Base-by-base conservation (phyloP, 306 rosid genomes). In the Trifolium subterraneum region DNA sequence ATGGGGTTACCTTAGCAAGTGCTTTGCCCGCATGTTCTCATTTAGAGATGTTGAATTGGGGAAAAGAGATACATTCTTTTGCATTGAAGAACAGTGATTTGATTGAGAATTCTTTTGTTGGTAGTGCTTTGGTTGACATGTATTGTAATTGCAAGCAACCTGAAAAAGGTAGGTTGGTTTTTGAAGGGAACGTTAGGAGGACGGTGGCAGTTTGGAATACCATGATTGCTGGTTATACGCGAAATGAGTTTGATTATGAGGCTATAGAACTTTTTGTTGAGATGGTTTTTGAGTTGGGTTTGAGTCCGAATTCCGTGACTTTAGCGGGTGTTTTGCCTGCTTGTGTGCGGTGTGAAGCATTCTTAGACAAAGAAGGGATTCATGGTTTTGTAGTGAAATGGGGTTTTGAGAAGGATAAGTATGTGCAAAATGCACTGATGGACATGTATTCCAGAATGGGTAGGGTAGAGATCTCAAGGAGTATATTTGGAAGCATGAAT, bases 11-110 rank as follows among this genome's bases (percentile, higher is more conserved):
- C 3, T 31, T 92, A 69, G 85, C 96, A 3, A 92, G 97, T 59
- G 90, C 74, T 79, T 87, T 92, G 63, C 96, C 97, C 10, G 90
- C 97, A 19, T 92, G 97, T 74, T 86, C 93, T 58, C 96, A 92
- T 73, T 54, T 92, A 72, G 97, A 90, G 80, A 71, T 84, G 87
- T 76, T 92, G 77, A 74, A 79, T 47, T 47, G 62, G 45, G 96
- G 97, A 68, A 87, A 63, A 81, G 89, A 90, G 69, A 79, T 92
- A 13, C 97, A 92, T 84, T 87, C 80, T 5, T 88, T 86, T 85
- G 90, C 85, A 8, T 58, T 90, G 74, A 84, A 80, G 76, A 85
- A 75, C 19, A 74, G 47, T 13, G 84, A 78, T 71, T 81, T 90
- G 76, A 64, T 80, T 48, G 87, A 75, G 61, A 92, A 92, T 72